Conservation (phyloP, 176 grass and related monocot species). For the Oryza glaberrima region DNA sequence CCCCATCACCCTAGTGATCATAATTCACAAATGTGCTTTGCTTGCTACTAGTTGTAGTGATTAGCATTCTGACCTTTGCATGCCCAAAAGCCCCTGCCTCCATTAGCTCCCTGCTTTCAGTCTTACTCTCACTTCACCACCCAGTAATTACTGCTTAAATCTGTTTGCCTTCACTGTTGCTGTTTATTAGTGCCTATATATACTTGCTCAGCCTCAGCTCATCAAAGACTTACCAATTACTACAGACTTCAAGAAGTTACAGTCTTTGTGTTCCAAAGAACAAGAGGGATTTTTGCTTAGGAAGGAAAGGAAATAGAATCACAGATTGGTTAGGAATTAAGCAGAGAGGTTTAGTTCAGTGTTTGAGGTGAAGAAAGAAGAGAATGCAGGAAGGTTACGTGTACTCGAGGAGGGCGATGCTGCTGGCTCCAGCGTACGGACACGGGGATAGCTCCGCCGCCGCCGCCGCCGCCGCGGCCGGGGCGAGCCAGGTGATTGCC, state of each 20-base stretch:
- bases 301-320: too few species aligned
- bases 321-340: neutral
- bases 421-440: constrained; percentile 46
- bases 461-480: neutral
- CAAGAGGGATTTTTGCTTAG: neutral
- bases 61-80: constrained; percentile 10
- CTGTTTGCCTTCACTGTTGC: constrained; percentile 10
- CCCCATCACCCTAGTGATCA: neutral
- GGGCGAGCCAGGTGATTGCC: constrained; percentile 19
- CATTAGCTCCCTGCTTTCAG: constrained; percentile 35
- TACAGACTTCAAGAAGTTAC: constrained; percentile 1
- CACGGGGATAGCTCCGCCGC: constrained; percentile 27
- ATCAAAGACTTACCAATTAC: constrained; percentile 27
- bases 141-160: neutral
- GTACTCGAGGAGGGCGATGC: constrained; percentile 60
- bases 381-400: constrained; percentile 24
- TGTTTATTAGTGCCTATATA: constrained; percentile 36
- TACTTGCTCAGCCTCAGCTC: constrained; percentile 3
- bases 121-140: constrained; percentile 4
- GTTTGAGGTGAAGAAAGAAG: neutral
- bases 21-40: neutral
- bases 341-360: neutral
- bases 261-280: neutral
- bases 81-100: constrained; percentile 6
- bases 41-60: neutral